A percentile compares a stretch with the other conserved stretches of the same genome.
Evolutionary conservation across 331 rosid genomes (phyloP).

Genomic region (Cucumis variabilis): DNA sequence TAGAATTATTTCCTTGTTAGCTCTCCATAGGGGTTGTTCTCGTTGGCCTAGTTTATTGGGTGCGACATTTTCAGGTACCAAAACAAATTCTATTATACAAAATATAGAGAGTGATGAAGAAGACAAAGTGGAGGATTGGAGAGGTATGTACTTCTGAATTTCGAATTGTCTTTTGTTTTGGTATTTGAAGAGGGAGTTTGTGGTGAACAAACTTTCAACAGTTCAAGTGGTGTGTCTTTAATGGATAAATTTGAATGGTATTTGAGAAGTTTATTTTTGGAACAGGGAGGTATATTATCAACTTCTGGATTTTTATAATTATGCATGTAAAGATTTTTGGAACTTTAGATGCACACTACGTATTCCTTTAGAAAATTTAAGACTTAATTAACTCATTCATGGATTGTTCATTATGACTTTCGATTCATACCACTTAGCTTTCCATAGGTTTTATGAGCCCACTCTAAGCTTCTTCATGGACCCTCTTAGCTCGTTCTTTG

Average conservation of each 20-base stretch:
- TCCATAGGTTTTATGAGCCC: too few species aligned
- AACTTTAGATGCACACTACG: neutral
- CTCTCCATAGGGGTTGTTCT: conserved; percentile 31
- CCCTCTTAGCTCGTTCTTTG: too few species aligned
- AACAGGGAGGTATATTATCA: neutral
- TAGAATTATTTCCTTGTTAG: conserved; percentile 31
- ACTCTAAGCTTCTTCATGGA: too few species aligned
- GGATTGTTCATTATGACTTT: too few species aligned
- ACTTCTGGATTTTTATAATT: neutral
- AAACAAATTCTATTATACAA: neutral
- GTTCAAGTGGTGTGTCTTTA: neutral
- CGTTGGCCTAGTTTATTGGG: conserved; percentile 33
- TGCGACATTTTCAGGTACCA: conserved; percentile 19
- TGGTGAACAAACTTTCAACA: neutral
- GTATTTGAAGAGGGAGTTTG: neutral
- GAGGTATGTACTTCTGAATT: neutral
- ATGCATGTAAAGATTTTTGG: neutral
- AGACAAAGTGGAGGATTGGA: neutral
- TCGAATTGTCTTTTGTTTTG: neutral
- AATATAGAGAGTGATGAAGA: neutral
- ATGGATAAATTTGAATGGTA: neutral
- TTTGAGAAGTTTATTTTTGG: neutral
- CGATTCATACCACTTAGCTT: too few species aligned
- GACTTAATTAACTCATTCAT: too few species aligned
- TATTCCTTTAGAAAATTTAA: too few species aligned